Base-by-base conservation (phyloP, 768 basidiomycete species). In the Botryobasidium botryosum region DNA sequence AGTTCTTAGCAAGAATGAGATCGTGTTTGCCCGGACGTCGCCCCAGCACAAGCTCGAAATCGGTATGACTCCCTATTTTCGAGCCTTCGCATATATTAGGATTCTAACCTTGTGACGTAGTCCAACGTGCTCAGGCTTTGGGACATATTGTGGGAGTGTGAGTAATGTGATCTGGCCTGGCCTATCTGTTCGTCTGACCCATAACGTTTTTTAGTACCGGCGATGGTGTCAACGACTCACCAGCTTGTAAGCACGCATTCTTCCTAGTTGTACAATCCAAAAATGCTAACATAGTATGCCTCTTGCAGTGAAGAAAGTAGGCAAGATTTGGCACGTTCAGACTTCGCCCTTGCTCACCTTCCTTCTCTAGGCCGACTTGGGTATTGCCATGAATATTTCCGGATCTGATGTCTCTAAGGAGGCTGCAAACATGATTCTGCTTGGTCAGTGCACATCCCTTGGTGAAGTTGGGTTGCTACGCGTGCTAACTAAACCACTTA, bases 31-130 rank as follows among this genome's bases (percentile, higher is more conserved):
- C 29, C 66, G 77, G 40, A 79, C 77, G 6, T 77, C 77, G 6
- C 77, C 77, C 0, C 72, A 78, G 53, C 77, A 79, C 53, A 80
- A 80, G 54, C 68, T 80, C 2, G 75, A 79, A 55, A 80, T 80
- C 36, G n/a, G n/a, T n/a, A n/a, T n/a, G n/a, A n/a, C n/a, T n/a
- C n/a, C n/a, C n/a, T n/a, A n/a, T n/a, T n/a, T n/a, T n/a, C n/a
- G n/a, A n/a, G n/a, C n/a, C n/a, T n/a, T n/a, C n/a, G n/a, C n/a
- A n/a, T n/a, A n/a, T n/a, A n/a, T n/a, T n/a, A n/a, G n/a, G n/a
- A n/a, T n/a, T n/a, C n/a, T n/a, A n/a, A n/a, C n/a, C n/a, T n/a
- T n/a, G n/a, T n/a, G n/a, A n/a, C n/a, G n/a, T n/a, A n/a, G 77
- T 80, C 23, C 77, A 79, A 60, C 75, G 68, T 52, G 76, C 76